Evolutionary conservation across 2,329 filamentous ascomycete genomes (phyloP), one percentile per base, ranked within the genome.

Genomic region (Dactylellina parvicollis): DNA sequence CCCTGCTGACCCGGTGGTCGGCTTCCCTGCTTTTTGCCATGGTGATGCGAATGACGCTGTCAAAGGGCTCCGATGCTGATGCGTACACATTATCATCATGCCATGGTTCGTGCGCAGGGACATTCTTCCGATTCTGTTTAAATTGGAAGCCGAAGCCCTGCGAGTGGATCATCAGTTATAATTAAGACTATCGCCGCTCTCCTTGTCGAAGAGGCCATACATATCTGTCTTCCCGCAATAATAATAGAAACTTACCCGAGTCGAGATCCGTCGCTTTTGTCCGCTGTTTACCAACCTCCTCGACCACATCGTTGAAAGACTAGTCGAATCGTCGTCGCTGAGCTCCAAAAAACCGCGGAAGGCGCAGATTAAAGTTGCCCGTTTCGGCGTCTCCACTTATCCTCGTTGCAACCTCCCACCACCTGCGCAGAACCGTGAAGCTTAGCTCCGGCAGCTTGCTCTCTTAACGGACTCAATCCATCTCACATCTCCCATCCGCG

Each of bases 11-110:
- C n/a, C 44, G 57, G 20, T 22, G n/a, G 7, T 44, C 20, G 34
- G 5, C 24, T 67, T 67, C 62, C 62, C 62, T 67, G 62, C 62
- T 67, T 67, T 67, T 59, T 67, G 62, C 52, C 36, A 59, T 67
- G 50, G 62, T 57, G 62, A 67, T 59, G 62, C 50, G 52, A 56
- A 30, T 47, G 56, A 61, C 44, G 32, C 44, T 22, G n/a, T n/a
- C n/a, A n/a, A n/a, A n/a, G n/a, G n/a, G n/a, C n/a, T n/a, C n/a
- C n/a, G n/a, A n/a, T n/a, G n/a, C n/a, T n/a, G n/a, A n/a, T n/a
- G n/a, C n/a, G n/a, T n/a, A n/a, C n/a, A n/a, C n/a, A n/a, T n/a
- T n/a, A n/a, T n/a, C n/a, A n/a, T n/a, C n/a, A n/a, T n/a, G n/a
- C n/a, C n/a, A n/a, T n/a, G n/a, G n/a, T n/a, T n/a, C n/a, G n/a